A percentile compares a stretch with the other conserved stretches of the same genome.
Conservation (phyloP, 2,329 filamentous ascomycete genomes). For the Trichoderma guizhouense region DNA sequence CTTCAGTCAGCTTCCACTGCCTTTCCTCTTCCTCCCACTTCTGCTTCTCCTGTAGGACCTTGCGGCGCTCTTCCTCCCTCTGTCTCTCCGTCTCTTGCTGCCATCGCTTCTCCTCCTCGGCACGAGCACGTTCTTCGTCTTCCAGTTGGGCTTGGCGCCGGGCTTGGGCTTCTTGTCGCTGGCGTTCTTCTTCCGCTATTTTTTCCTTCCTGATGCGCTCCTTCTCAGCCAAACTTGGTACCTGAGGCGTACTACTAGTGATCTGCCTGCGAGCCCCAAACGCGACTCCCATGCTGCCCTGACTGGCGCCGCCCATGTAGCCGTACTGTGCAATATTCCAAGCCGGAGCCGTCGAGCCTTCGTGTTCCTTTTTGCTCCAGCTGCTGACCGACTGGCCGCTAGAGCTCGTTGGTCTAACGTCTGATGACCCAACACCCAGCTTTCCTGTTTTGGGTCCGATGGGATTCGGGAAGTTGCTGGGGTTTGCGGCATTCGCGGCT, state of each 20-base stretch:
- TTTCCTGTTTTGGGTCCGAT: constrained; percentile 68
- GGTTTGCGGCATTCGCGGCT: constrained; percentile 71
- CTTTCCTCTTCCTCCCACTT: constrained; percentile 75
- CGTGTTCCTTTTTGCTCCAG: constrained; percentile 85
- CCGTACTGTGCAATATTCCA: constrained; percentile 99
- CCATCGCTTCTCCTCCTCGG: constrained; percentile 65
- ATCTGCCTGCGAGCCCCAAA: constrained; percentile 93
- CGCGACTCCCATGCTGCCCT: constrained; percentile 89
- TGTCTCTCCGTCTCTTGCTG: constrained; percentile 60
- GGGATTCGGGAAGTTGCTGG: constrained; percentile 66
- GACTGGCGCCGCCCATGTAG: constrained; percentile 95
- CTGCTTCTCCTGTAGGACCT: constrained; percentile 65
- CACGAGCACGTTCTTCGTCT: constrained; percentile 55
- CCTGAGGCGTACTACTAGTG: constrained; percentile 72
- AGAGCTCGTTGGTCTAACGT: constrained; percentile 31
- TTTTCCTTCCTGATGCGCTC: constrained; percentile 62
- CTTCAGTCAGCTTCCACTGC: constrained; percentile 74
- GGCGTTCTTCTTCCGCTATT: constrained; percentile 57
- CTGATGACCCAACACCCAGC: constrained; percentile 59
- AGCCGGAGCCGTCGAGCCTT: constrained; percentile 76
- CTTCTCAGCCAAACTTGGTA: constrained; percentile 82
- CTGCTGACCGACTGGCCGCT: constrained; percentile 61
- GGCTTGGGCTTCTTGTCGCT: constrained; percentile 53
- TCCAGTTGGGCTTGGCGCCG: constrained; percentile 46
- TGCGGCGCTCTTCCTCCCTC: constrained; percentile 58